These are phyloP conservation scores for Pilatotrama ljubarskyi DNA, from an alignment of 768 basidiomycete species.

Conservation along the genomic window DNA sequence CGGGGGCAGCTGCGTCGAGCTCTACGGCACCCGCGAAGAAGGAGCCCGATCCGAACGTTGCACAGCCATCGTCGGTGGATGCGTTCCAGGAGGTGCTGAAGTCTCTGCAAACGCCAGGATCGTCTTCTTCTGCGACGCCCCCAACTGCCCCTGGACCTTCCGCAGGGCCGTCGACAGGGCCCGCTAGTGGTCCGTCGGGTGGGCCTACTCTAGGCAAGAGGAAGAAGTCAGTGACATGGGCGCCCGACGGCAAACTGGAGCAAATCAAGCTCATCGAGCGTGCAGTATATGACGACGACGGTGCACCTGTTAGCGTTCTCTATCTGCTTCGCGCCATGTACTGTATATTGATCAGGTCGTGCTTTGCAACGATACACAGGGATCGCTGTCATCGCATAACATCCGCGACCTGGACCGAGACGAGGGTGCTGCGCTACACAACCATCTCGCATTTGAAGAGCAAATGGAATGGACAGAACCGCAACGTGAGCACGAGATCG, in stretches of 20 bases:
- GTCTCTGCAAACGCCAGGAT: slow-evolving; percentile 55
- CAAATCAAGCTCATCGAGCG: slow-evolving; percentile 78
- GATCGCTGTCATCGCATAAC: slow-evolving; percentile 67
- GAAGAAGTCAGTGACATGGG: slow-evolving; percentile 81
- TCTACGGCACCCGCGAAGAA: slow-evolving; percentile 43
- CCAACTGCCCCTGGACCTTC: background rate
- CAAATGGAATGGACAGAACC: slow-evolving; percentile 86
- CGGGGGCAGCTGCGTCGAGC: slow-evolving; percentile 1
- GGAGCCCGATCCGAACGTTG: slow-evolving; percentile 57
- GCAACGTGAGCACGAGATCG: slow-evolving; percentile 53
- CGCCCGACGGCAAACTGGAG: slow-evolving; percentile 71
- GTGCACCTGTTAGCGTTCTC: slow-evolving; percentile 75
- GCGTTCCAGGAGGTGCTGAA: slow-evolving; percentile 84
- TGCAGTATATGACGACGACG: slow-evolving; percentile 88
- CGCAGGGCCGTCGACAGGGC: background rate
- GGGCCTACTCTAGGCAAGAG: slow-evolving; percentile 45
- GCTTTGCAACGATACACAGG: slow-evolving; percentile 53
- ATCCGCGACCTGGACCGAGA: slow-evolving; percentile 85
- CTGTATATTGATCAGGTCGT: slow-evolving; percentile 51
- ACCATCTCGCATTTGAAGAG: slow-evolving; percentile 76
- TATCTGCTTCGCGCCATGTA: slow-evolving; percentile 40
- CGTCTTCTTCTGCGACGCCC: background rate
- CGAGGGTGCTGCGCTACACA: slow-evolving; percentile 84
- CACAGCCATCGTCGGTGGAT: slow-evolving; percentile 75
- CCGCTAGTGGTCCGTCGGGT: background rate